A percentile compares a stretch with the other conserved stretches of the same genome.
phyloP scores from a whole-genome alignment of 345 rosid genomes.

The Barbarea vulgaris region DNA sequence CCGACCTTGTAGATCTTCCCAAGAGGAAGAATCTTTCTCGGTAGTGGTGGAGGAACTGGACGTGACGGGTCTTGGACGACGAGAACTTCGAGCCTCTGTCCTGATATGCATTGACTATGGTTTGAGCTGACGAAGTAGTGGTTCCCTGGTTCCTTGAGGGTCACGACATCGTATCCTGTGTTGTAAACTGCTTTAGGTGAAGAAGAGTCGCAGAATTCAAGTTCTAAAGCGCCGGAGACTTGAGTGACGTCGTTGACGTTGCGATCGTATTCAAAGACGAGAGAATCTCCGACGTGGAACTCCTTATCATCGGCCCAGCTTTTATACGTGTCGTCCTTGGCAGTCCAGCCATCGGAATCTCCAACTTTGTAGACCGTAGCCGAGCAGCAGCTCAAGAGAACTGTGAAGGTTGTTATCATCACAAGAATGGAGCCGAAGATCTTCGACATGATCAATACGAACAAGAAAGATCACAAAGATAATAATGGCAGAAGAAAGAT shows the following conservation, averaged over 20 bases:
- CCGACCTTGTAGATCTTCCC: background rate
- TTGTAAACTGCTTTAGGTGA: background rate
- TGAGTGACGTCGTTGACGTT: too few relatives aligned
- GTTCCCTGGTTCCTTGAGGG: background rate
- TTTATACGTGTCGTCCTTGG: too few relatives aligned
- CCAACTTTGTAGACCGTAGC: too few relatives aligned
- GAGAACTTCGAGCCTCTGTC: background rate
- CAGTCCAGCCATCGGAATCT: too few relatives aligned
- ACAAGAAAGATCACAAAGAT: background rate
- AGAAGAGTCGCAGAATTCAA: too few relatives aligned
- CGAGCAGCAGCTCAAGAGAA: background rate
- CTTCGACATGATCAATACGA: background rate
- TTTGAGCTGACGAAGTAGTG: background rate
- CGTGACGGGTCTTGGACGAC: background rate
- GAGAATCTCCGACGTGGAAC: too few relatives aligned
- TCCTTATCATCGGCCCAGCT: too few relatives aligned
- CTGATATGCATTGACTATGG: background rate
- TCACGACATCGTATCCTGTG: background rate
- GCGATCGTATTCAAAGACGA: too few relatives aligned
- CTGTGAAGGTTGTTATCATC: background rate
- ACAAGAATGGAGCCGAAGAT: background rate
- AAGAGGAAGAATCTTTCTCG: background rate
- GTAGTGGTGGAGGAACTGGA: background rate
- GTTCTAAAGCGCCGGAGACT: too few relatives aligned
- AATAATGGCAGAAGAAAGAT: background rate